These are phyloP conservation scores for Alnus glutinosa DNA, from an alignment of 306 rosid species.

Conservation along the genomic window DNA sequence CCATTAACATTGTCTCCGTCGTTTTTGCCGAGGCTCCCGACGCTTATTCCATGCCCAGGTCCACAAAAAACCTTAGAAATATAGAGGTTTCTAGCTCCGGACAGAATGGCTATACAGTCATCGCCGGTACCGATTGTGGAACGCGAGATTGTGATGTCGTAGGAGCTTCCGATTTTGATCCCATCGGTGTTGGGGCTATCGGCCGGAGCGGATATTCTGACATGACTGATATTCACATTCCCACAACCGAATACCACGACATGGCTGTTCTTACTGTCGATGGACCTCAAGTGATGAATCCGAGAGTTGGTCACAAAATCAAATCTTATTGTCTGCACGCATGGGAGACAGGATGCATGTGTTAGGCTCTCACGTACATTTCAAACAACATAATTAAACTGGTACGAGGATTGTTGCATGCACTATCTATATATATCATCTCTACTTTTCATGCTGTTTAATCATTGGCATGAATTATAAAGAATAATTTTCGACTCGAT, in stretches of 20 bases:
- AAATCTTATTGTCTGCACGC: constrained; percentile 49
- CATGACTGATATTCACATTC: constrained; percentile 36
- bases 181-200: constrained; percentile 76
- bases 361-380: no score
- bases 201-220: constrained; percentile 39
- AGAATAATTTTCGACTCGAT: no score
- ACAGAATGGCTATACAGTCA: constrained; percentile 58
- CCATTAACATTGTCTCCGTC: constrained; percentile 41
- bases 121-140: constrained; percentile 49
- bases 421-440: no score
- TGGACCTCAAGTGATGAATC: constrained; percentile 44
- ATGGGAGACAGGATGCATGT: background rate
- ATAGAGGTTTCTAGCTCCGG: constrained; percentile 33
- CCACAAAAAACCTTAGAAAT: constrained; percentile 47
- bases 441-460: no score
- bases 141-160: constrained; percentile 26
- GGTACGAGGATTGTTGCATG: no score
- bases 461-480: background rate
- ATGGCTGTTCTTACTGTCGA: constrained; percentile 52
- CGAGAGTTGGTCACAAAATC: constrained; percentile 50
- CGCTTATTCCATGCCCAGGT: constrained; percentile 78
- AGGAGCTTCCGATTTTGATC: constrained; percentile 49
- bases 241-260: constrained; percentile 33
- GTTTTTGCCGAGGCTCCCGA: constrained; percentile 58
- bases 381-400: no score